phyloP scores from a whole-genome alignment of 2,329 filamentous ascomycete genomes.

The Elsinoe ampelina region DNA sequence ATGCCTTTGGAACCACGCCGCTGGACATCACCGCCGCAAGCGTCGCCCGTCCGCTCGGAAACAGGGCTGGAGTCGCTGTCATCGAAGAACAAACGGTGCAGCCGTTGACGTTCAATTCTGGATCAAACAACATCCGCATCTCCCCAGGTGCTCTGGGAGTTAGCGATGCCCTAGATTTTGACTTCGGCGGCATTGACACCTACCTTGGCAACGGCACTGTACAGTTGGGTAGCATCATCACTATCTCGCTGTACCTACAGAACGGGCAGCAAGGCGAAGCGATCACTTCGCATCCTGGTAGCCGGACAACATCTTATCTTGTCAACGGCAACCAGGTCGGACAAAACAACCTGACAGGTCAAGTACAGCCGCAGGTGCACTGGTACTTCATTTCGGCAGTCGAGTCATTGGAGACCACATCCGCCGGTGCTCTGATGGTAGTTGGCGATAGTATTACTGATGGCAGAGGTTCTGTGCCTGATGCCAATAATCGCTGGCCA shows the following conservation, averaged over 20 bases:
- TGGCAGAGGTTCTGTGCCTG: slow-evolving; percentile 50
- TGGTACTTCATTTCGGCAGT: slow-evolving; percentile 54
- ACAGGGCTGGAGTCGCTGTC: slow-evolving; percentile 43
- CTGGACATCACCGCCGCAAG: slow-evolving; percentile 52
- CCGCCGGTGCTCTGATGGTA: slow-evolving; percentile 41
- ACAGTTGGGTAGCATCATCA: slow-evolving; percentile 43
- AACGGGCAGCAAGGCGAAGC: slow-evolving; percentile 46
- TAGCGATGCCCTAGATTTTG: slow-evolving; percentile 52
- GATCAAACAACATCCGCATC: slow-evolving; percentile 41
- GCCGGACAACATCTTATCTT: slow-evolving; percentile 53
- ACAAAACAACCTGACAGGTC: slow-evolving; percentile 37
- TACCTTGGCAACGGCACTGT: slow-evolving; percentile 26
- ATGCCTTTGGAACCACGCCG: slow-evolving; percentile 53
- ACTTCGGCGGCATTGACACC: background rate
- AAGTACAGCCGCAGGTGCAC: slow-evolving; percentile 25
- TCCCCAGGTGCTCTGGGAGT: slow-evolving; percentile 50
- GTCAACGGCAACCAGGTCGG: slow-evolving; percentile 48
- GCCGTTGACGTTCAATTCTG: slow-evolving; percentile 48
- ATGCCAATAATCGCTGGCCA: slow-evolving; percentile 54
- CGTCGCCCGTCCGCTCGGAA: slow-evolving; percentile 46
- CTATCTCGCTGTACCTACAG: slow-evolving; percentile 50
- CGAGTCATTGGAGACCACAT: slow-evolving; percentile 43
- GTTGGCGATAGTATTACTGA: slow-evolving; percentile 59
- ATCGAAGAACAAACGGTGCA: slow-evolving; percentile 46
- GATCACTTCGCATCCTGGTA: slow-evolving; percentile 58